Base-by-base conservation (phyloP, 2,329 filamentous ascomycete species). In the Fusarium sp. region DNA sequence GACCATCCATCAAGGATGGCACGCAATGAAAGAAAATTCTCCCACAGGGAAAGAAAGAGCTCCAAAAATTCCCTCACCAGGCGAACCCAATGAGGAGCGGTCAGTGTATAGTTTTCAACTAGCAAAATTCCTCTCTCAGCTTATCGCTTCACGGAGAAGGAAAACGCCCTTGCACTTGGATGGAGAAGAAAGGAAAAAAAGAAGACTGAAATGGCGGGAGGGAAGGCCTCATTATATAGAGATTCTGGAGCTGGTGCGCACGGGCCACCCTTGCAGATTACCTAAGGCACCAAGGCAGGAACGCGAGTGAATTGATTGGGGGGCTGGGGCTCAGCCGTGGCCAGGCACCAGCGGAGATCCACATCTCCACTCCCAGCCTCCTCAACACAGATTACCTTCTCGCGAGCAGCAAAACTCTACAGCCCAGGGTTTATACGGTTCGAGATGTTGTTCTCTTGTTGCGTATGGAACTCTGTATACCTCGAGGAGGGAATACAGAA, bases 41-140 rank as follows among this genome's bases (percentile, higher is more conserved):
- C 76, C 72, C 65, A 64, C 73, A 73, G 62, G 63, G 72, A 74
- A 77, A 77, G 77, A 70, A 73, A 73, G 72, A 69, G 79, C 84
- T 89, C 84, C 91, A 93, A 93, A 93, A 92, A 93, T 93, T 93
- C 83, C 91, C 91, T 86, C 78, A 87, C 86, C 89, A 87, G 90
- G 86, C 87, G 84, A 89, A 88, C 89, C 88, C 90, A 89, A 88
- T 86, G 83, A 87, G 86, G 85, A 93, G 91, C 86, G 85, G 91
- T 93, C 91, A 90, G 85, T 87, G 80, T 88, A 89, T 93, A 93
- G 92, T 93, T 93, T 93, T 93, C 92, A 93, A 93, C 91, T 93
- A 93, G 92, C 92, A 93, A 93, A 93, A 92, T 91, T 93, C 92
- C 90, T 93, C 91, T 93, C 91, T 92, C 91, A 84, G 83, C 83